Percentiles rank a stretch among this genome's conserved stretches.
Evolutionary conservation across 306 rosid species (phyloP).

Genomic region (Medicago arabica): DNA sequence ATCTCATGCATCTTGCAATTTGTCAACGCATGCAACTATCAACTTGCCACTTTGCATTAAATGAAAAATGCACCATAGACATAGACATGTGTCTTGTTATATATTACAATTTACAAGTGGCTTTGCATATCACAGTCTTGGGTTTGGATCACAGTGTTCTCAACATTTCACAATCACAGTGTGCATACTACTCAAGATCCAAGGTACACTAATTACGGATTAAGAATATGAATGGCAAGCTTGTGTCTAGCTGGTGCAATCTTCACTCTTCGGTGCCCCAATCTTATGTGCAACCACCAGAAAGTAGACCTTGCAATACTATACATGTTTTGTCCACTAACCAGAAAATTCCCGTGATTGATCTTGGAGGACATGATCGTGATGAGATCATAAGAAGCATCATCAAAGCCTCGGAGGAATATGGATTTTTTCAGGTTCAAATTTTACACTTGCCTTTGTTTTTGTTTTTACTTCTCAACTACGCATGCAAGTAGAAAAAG

Average conservation of each 20-base stretch:
- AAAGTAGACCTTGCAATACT: conserved; percentile 44
- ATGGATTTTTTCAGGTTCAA: conserved; percentile 74
- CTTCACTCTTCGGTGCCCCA: conserved; percentile 42
- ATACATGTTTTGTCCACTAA: not conserved
- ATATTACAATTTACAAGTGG: too few relatives aligned
- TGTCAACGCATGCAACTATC: too few relatives aligned
- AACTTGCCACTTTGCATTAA: too few relatives aligned
- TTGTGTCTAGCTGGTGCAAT: conserved; percentile 48
- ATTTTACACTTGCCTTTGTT: not conserved
- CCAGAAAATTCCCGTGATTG: conserved; percentile 56
- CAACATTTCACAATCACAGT: not conserved
- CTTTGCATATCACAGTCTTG: too few relatives aligned
- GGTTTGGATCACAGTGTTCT: too few relatives aligned
- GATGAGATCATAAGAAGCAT: conserved; percentile 42
- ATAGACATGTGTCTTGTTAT: too few relatives aligned
- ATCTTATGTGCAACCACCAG: conserved; percentile 51
- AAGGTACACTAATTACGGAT: not conserved
- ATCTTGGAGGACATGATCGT: conserved; percentile 52
- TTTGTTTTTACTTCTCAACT: not conserved
- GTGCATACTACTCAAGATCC: not conserved
- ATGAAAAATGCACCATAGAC: too few relatives aligned
- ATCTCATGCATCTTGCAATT: too few relatives aligned
- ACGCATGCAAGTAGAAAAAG: too few relatives aligned
- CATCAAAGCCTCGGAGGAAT: conserved; percentile 55
- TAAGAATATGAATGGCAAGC: conserved; percentile 21